These are phyloP conservation scores for Hylodesmum podocarpum DNA, from an alignment of 306 rosid genomes.

Conservation along the genomic window DNA sequence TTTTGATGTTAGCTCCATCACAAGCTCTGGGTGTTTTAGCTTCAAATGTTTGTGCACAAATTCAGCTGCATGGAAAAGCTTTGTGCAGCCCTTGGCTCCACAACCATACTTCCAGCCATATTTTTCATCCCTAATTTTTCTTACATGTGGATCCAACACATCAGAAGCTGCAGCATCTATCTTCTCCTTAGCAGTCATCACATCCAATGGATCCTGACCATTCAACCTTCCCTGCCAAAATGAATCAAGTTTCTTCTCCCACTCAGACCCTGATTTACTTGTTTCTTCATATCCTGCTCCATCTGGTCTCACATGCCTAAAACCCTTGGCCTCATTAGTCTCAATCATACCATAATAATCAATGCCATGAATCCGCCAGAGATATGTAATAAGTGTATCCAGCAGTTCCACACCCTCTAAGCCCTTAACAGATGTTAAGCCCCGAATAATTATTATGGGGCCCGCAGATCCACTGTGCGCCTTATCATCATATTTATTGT, in stretches of 20 bases:
- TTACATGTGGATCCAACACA: constrained; percentile 80
- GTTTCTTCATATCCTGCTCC: constrained; percentile 50
- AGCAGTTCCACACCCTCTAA: constrained; percentile 92
- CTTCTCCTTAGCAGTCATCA: constrained; percentile 95
- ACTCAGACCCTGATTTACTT: constrained; percentile 64
- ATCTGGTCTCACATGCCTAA: constrained; percentile 87
- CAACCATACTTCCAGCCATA: constrained; percentile 99
- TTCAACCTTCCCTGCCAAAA: constrained; percentile 85
- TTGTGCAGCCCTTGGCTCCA: constrained; percentile 99
- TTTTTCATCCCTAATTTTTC: constrained; percentile 98
- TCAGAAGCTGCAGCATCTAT: constrained; percentile 91
- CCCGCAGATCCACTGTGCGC: constrained; percentile 78
- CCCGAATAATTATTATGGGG: constrained; percentile 80
- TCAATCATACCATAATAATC: constrained; percentile 98
- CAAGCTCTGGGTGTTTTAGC: constrained; percentile 86
- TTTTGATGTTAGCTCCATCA: constrained; percentile 78
- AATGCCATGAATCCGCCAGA: constrained; percentile 91
- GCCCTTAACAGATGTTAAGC: constrained; percentile 89
- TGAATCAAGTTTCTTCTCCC: constrained; percentile 85
- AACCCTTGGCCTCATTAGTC: constrained; percentile 78
- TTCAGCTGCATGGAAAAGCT: constrained; percentile 96
- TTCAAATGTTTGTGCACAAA: constrained; percentile 95
- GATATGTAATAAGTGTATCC: constrained; percentile 90
- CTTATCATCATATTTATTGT: constrained; percentile 70
- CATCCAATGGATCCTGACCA: constrained; percentile 92